Base-by-base conservation (phyloP, 163 green algal species). In the Chlamydomonas reinhardtii region DNA sequence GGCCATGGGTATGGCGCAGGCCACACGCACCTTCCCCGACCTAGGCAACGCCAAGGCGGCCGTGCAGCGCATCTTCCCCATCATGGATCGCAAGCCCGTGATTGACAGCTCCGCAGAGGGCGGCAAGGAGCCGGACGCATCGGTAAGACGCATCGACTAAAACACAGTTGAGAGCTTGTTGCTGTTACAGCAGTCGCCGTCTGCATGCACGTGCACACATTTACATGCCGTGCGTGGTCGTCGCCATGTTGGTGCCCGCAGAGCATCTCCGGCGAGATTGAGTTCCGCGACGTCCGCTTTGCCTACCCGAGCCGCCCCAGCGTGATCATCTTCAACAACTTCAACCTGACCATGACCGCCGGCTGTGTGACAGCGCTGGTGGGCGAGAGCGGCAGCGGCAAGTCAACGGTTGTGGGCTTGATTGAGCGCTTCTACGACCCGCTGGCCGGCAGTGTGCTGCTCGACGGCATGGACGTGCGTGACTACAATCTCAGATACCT, bases 371-470 rank as follows among this genome's bases (percentile, higher is more conserved):
- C 93, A 48, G 97, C 97, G 20, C 91, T 99, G 31, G 96, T 99
- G 59, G 97, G 73, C 35, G 78, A 88, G 76, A 94, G 81, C 32
- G 97, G 97, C 82, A 94, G 86, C 72, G 97, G 97, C 59, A 65
- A 65, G 43, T 82, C 25, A 2, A 32, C 96, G 29, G 92, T 98
- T 14, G 88, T 98, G 16, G 87, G 86, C 64, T 90, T 98, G 1
- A 90, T 99, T 2, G 91, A 98, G 91, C 94, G 97, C 65, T 98
- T 98, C 86, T 99, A 99, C 83, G 94, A 98, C 74, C 94, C 96
- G 2, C 65, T 90, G 69, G 78, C 66, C 0, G 97, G 97, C 9
- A 6, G 48, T 35, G 91, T 99, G 59, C 75, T 94, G 65, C 87
- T 99, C 25, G 97, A 99, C 74, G 97, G 96, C 2, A 22, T 88